Percentiles rank a stretch among this genome's conserved stretches.
These are phyloP conservation scores for Phlebiopsis gigantea DNA, from an alignment of 768 basidiomycete species.

Conservation along the genomic window DNA sequence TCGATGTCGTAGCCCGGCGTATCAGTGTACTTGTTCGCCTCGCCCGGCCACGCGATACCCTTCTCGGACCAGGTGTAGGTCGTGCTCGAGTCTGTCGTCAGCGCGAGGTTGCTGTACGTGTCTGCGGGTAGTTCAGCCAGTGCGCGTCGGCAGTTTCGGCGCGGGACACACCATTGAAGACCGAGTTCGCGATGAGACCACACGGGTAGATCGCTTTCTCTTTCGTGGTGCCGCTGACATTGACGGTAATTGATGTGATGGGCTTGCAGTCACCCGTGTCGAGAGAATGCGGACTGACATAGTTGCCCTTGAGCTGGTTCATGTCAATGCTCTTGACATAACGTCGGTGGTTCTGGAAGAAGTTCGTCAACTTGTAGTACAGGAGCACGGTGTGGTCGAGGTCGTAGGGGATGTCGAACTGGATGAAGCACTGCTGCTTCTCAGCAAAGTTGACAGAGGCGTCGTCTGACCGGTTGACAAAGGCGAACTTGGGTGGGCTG, in stretches of 20 bases:
- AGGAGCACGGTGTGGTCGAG: conserved; percentile 73
- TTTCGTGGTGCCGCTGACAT: conserved; percentile 16
- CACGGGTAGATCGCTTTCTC: conserved; percentile 82
- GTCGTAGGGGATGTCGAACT: conserved; percentile 79
- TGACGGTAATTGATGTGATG: conserved; percentile 36
- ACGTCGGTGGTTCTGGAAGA: conserved; percentile 97
- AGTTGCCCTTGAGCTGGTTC: conserved; percentile 78
- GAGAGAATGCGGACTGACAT: conserved; percentile 43
- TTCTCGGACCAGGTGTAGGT: conserved; percentile 69
- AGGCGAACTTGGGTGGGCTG: conserved; percentile 67
- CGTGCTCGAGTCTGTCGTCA: conserved; percentile 37
- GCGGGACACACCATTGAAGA: conserved; percentile 77
- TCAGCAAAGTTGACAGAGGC: conserved; percentile 34
- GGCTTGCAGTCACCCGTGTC: conserved; percentile 84
- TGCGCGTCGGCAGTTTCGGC: not conserved
- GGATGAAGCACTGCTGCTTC: conserved; percentile 63
- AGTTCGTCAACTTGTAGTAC: conserved; percentile 96
- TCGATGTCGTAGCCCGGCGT: conserved; percentile 57
- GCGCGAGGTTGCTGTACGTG: conserved; percentile 63
- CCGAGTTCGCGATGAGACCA: conserved; percentile 93
- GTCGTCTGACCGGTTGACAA: conserved; percentile 52
- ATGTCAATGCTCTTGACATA: conserved; percentile 91
- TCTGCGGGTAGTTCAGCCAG: conserved; percentile 45
- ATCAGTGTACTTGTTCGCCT: conserved; percentile 81
- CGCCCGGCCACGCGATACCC: conserved; percentile 95